A percentile compares a stretch with the other conserved stretches of the same genome.
These are phyloP conservation scores for Aspergillus udagawae DNA, from an alignment of 2,329 filamentous ascomycete genomes.

Conservation along the genomic window DNA sequence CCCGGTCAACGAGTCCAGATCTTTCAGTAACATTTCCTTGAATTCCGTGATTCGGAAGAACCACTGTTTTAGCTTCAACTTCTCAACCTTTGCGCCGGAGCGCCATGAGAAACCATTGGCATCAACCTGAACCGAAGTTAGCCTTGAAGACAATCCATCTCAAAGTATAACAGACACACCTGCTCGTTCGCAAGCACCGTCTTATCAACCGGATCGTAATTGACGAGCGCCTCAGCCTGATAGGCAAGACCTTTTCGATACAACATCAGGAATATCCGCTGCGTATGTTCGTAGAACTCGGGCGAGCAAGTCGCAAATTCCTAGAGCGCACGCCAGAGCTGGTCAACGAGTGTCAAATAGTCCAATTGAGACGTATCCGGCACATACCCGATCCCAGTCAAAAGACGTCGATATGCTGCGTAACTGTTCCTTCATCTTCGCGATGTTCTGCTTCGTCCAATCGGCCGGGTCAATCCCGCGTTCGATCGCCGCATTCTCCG, in stretches of 20 bases:
- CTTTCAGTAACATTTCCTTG: slow-evolving; percentile 66
- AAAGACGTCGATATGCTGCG: slow-evolving; percentile 74
- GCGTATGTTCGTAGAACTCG: slow-evolving; percentile 83
- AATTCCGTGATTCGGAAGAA: slow-evolving; percentile 81
- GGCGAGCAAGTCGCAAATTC: slow-evolving; percentile 82
- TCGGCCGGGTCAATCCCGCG: slow-evolving; percentile 69
- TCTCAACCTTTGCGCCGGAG: slow-evolving; percentile 79
- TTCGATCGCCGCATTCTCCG: slow-evolving; percentile 87
- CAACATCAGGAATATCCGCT: slow-evolving; percentile 76
- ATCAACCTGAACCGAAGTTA: slow-evolving; percentile 55
- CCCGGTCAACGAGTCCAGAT: slow-evolving; percentile 62
- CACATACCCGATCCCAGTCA: slow-evolving; percentile 74
- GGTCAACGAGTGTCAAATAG: slow-evolving; percentile 1
- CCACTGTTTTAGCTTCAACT: slow-evolving; percentile 78
- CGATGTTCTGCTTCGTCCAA: slow-evolving; percentile 80
- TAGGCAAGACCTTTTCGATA: slow-evolving; percentile 73
- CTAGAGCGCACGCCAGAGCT: slow-evolving; percentile 41
- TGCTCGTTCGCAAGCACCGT: slow-evolving; percentile 92
- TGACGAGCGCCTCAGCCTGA: slow-evolving; percentile 77
- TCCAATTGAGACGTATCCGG: not conserved
- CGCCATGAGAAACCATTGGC: slow-evolving; percentile 81
- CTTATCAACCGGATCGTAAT: slow-evolving; percentile 85
- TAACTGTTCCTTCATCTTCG: slow-evolving; percentile 79
- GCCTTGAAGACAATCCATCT: slow-evolving; percentile 1
- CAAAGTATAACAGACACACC: slow-evolving; percentile 19